These are phyloP conservation scores for Chaetomiaceae sp. DNA, from an alignment of 2,329 filamentous ascomycete genomes.

Conservation along the genomic window DNA sequence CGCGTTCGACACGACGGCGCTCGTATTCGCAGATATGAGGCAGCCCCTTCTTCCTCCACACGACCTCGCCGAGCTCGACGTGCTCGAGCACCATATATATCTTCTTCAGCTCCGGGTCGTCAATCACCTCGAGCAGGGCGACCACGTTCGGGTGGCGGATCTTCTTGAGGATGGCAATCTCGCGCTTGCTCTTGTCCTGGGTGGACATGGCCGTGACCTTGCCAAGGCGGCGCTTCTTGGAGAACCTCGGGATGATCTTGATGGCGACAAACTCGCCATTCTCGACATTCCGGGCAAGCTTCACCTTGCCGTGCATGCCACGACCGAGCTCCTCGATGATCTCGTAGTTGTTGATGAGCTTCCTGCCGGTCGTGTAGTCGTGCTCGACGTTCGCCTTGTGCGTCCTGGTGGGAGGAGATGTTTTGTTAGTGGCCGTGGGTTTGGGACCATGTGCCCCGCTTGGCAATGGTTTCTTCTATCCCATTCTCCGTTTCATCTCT, in stretches of 20 bases:
- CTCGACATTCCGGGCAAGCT: slow-evolving; percentile 76
- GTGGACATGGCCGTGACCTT: slow-evolving; percentile 63
- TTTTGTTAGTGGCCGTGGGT: slow-evolving; percentile 14
- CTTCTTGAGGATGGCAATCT: slow-evolving; percentile 98
- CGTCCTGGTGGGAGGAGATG: slow-evolving; percentile 49
- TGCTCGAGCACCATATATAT: slow-evolving; percentile 98
- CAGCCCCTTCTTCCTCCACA: slow-evolving; percentile 86
- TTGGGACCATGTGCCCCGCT: background rate
- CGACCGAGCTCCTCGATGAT: slow-evolving; percentile 94
- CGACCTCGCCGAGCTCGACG: slow-evolving; percentile 87
- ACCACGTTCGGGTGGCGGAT: slow-evolving; percentile 97
- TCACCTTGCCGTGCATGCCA: slow-evolving; percentile 96
- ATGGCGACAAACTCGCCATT: slow-evolving; percentile 82
- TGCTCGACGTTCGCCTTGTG: slow-evolving; percentile 89
- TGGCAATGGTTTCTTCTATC: too few relatives aligned
- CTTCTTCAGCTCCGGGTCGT: slow-evolving; percentile 92
- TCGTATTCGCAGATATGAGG: slow-evolving; percentile 81
- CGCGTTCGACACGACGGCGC: slow-evolving; percentile 71
- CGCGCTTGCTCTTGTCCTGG: slow-evolving; percentile 81
- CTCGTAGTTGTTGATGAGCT: slow-evolving; percentile 96
- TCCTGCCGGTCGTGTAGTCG: slow-evolving; percentile 82
- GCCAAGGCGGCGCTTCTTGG: slow-evolving; percentile 87
- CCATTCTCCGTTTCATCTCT: too few relatives aligned
- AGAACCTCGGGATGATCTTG: slow-evolving; percentile 96
- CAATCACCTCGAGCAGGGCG: slow-evolving; percentile 91